Conservation (phyloP, 108 stramenopile genomes). For the Skeletonema costatum region DNA sequence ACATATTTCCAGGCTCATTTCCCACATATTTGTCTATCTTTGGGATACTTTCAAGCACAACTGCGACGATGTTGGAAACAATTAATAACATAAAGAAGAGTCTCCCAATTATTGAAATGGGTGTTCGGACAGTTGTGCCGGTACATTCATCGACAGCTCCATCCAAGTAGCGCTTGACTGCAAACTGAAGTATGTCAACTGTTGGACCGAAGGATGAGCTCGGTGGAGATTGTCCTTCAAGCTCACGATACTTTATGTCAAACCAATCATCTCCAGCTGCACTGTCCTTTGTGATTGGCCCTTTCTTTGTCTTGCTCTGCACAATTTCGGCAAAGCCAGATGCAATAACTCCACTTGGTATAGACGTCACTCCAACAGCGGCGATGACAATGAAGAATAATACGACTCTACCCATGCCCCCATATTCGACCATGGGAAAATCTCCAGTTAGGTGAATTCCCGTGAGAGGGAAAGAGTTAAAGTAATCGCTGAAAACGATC, state of each 20-base stretch:
- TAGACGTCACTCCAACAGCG: constrained; percentile 89
- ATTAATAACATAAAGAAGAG: constrained; percentile 79
- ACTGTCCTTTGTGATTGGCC: constrained; percentile 12
- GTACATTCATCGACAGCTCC: constrained; percentile 47
- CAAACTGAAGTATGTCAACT: constrained; percentile 63
- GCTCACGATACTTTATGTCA: constrained; percentile 57
- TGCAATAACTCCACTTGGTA: constrained; percentile 89
- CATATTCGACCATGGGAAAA: constrained; percentile 74
- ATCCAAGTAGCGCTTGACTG: constrained; percentile 75
- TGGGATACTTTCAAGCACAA: constrained; percentile 79
- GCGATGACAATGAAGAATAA: constrained; percentile 85
- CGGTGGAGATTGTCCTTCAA: constrained; percentile 63
- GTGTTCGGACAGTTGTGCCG: constrained; percentile 49
- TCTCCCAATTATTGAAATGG: constrained; percentile 41
- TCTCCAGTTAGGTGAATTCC: constrained; percentile 66
- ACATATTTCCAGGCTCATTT: constrained; percentile 71
- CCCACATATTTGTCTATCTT: constrained; percentile 71
- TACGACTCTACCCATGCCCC: constrained; percentile 64
- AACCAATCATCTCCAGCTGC: constrained; percentile 85
- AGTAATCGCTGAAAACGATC: constrained; percentile 73
- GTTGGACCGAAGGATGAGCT: constrained; percentile 58
- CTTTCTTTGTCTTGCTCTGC: constrained; percentile 66
- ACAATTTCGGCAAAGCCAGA: constrained; percentile 88
- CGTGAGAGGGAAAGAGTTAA: constrained; percentile 68
- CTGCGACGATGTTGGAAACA: constrained; percentile 79